phyloP scores from a whole-genome alignment of 768 basidiomycete genomes.

The Tephrocybe sp. region DNA sequence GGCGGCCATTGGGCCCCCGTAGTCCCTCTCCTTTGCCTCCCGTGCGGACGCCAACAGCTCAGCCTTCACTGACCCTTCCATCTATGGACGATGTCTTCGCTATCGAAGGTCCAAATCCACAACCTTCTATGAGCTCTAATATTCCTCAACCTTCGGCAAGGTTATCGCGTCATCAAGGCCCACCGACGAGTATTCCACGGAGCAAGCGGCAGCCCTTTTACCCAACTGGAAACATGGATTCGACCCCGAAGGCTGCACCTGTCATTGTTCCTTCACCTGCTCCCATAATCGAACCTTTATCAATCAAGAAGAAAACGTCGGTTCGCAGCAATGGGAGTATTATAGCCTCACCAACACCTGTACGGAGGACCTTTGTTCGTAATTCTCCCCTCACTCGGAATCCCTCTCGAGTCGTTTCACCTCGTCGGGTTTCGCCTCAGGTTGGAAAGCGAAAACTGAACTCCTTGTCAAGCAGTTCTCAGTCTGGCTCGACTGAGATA shows the following conservation, averaged over 20 bases:
- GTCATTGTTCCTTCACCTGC: slow-evolving; percentile 31
- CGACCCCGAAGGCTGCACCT: slow-evolving; percentile 47
- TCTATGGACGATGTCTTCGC: slow-evolving; percentile 44
- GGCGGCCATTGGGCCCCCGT: slow-evolving; percentile 73
- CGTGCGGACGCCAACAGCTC: slow-evolving; percentile 36
- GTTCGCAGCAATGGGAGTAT: slow-evolving; percentile 44
- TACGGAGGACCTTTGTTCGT: slow-evolving; percentile 42
- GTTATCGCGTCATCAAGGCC: slow-evolving; percentile 25
- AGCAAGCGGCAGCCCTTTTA: slow-evolving; percentile 72
- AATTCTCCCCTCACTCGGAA: slow-evolving; percentile 54
- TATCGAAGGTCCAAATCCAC: slow-evolving; percentile 31
- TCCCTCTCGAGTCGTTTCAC: slow-evolving; percentile 44
- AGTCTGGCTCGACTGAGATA: slow-evolving; percentile 32
- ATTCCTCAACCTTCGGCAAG: slow-evolving; percentile 20
- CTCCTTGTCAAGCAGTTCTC: slow-evolving; percentile 23
- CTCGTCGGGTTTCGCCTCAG: slow-evolving; percentile 58
- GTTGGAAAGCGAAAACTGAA: slow-evolving; percentile 38
- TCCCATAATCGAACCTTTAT: slow-evolving; percentile 68
- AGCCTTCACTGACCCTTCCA: slow-evolving; percentile 33
- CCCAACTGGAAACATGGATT: slow-evolving; percentile 50
- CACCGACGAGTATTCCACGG: slow-evolving; percentile 58
- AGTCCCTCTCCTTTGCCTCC: slow-evolving; percentile 69
- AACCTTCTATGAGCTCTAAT: slow-evolving; percentile 23
- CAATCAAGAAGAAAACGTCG: slow-evolving; percentile 83
- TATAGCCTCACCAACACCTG: slow-evolving; percentile 36